A percentile compares a stretch with the other conserved stretches of the same genome.
These are phyloP conservation scores for Mycena albidolilacea DNA, from an alignment of 768 basidiomycete species.

Conservation along the genomic window DNA sequence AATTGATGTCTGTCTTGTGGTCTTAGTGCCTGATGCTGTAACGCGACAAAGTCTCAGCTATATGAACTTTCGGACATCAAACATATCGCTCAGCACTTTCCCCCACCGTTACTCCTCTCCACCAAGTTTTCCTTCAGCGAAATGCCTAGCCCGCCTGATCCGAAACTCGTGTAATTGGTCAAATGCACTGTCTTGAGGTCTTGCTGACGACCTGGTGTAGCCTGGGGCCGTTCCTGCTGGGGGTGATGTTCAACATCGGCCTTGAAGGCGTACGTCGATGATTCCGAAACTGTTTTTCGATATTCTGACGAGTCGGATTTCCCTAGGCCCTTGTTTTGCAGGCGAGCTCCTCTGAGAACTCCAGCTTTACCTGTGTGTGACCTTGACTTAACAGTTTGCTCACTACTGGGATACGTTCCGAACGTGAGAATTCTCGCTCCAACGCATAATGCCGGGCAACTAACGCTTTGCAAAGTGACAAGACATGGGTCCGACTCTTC, in stretches of 20 bases:
- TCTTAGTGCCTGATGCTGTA: constrained; percentile 9
- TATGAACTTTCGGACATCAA: background rate
- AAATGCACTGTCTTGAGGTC: background rate
- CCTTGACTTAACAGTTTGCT: background rate
- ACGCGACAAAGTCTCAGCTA: background rate
- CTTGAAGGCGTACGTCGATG: constrained; percentile 5
- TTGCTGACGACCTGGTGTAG: background rate
- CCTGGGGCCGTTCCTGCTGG: constrained; percentile 1
- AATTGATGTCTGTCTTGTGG: background rate
- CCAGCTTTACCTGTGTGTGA: background rate
- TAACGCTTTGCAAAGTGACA: background rate
- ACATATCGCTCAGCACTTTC: background rate
- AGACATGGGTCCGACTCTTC: constrained; percentile 4
- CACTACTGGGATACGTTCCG: constrained; percentile 4
- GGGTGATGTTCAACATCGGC: constrained; percentile 11
- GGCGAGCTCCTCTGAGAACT: background rate
- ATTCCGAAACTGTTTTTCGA: background rate
- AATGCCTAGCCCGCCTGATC: background rate
- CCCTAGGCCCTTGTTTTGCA: background rate
- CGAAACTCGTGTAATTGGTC: background rate
- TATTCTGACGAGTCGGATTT: background rate
- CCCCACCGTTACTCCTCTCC: background rate
- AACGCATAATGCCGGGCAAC: background rate
- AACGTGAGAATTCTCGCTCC: background rate
- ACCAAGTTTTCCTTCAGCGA: background rate